These are phyloP conservation scores for Hypsizygus marmoreus DNA, from an alignment of 768 basidiomycete species.

Conservation along the genomic window DNA sequence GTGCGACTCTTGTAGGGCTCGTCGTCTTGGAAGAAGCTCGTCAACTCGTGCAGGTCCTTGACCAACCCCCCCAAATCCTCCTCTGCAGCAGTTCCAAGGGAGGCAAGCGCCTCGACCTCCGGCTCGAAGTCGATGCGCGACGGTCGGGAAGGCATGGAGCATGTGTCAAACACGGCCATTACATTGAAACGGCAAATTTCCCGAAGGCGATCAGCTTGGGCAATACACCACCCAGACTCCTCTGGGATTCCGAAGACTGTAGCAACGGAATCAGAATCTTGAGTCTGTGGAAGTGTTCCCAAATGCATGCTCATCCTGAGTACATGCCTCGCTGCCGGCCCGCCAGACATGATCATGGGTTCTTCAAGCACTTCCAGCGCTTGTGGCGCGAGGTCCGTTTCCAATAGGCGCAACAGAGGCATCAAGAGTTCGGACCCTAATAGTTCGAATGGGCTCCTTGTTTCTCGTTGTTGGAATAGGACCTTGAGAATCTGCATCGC, in stretches of 20 bases:
- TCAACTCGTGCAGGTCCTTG: slow-evolving; percentile 75
- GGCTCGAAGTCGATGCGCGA: slow-evolving; percentile 76
- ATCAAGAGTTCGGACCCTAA: slow-evolving; percentile 87
- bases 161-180: slow-evolving; percentile 84
- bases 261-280: slow-evolving; percentile 55
- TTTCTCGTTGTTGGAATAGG: slow-evolving; percentile 84
- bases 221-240: slow-evolving; percentile 86
- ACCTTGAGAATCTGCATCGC: slow-evolving; percentile 88
- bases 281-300: slow-evolving; percentile 38
- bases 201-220: slow-evolving; percentile 62
- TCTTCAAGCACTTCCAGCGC: slow-evolving; percentile 95
- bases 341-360: slow-evolving; percentile 77
- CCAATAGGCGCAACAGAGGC: slow-evolving; percentile 87
- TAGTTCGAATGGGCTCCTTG: slow-evolving; percentile 68
- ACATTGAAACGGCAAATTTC: slow-evolving; percentile 75
- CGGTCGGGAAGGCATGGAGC: slow-evolving; percentile 67
- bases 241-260: slow-evolving; percentile 82
- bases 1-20: slow-evolving; percentile 29
- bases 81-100: slow-evolving; percentile 43
- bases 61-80: slow-evolving; percentile 79
- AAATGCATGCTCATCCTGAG: slow-evolving; percentile 88
- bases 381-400: slow-evolving; percentile 80
- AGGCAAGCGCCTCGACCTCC: slow-evolving; percentile 50
- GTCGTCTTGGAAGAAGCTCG: slow-evolving; percentile 68
- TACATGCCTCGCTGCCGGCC: slow-evolving; percentile 81